These are phyloP conservation scores for Cephalotrichum gorgonifer DNA, from an alignment of 2,329 filamentous ascomycete genomes.

Conservation along the genomic window DNA sequence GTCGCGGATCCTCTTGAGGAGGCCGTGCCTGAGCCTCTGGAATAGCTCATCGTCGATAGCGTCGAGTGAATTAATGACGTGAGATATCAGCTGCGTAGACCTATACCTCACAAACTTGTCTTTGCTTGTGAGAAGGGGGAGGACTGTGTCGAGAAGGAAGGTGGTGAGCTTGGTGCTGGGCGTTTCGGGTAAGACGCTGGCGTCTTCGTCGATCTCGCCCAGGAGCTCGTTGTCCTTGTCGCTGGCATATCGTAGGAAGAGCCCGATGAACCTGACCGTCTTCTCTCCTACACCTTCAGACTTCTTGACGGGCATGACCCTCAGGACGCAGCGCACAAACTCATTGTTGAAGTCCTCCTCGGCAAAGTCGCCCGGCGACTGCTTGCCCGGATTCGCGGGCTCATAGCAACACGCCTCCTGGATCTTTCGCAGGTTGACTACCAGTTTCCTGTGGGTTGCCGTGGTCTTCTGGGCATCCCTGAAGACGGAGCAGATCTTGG, in stretches of 20 bases:
- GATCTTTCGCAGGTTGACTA: conserved; percentile 77
- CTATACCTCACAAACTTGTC: conserved; percentile 90
- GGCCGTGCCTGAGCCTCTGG: conserved; percentile 64
- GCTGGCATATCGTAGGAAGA: conserved; percentile 67
- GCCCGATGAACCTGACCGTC: conserved; percentile 74
- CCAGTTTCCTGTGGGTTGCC: conserved; percentile 80
- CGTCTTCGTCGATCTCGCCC: conserved; percentile 54
- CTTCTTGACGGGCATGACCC: conserved; percentile 83
- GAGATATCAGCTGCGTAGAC: conserved; percentile 78
- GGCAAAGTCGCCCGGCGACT: conserved; percentile 55
- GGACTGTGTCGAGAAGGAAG: conserved; percentile 59
- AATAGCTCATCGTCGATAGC: conserved; percentile 89
- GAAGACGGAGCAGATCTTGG: conserved; percentile 63
- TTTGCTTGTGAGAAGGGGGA: conserved; percentile 73
- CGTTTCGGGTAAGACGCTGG: conserved; percentile 66
- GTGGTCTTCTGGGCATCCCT: conserved; percentile 80
- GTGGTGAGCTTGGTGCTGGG: conserved; percentile 72
- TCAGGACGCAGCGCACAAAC: conserved; percentile 70
- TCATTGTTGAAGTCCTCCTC: conserved; percentile 84
- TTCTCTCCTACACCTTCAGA: conserved; percentile 81
- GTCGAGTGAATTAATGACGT: conserved; percentile 86
- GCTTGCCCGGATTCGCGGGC: conserved; percentile 40
- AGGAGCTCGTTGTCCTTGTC: conserved; percentile 62
- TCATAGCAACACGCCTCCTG: conserved; percentile 76
- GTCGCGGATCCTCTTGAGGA: conserved; percentile 80